These are phyloP conservation scores for Apiotrichum mycotoxinovorans DNA, from an alignment of 1,284 basidiomycete species.

Conservation along the genomic window DNA sequence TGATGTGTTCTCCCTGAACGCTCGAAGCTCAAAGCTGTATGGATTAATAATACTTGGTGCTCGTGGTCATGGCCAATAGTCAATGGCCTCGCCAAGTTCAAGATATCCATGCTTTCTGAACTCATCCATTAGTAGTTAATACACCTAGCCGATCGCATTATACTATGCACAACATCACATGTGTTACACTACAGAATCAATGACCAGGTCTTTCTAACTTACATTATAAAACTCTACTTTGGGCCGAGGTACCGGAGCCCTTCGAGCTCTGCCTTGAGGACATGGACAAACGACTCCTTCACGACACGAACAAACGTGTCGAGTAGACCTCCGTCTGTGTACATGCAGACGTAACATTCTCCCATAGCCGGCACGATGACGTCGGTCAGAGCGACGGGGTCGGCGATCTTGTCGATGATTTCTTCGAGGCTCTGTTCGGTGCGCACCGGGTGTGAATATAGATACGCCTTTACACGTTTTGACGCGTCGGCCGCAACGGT, in stretches of 20 bases:
- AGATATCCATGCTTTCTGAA: too few species aligned
- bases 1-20: too few species aligned
- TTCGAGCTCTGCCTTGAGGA: background rate
- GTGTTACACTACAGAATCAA: background rate
- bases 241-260: background rate
- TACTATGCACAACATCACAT: too few species aligned
- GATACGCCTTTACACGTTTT: background rate
- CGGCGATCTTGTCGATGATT: background rate
- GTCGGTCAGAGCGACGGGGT: background rate
- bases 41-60: too few species aligned
- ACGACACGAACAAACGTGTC: background rate
- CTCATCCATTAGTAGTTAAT: too few species aligned
- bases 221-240: background rate
- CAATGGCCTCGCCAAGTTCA: too few species aligned
- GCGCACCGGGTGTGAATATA: background rate
- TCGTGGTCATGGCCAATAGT: too few species aligned
- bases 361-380: background rate
- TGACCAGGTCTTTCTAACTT: background rate
- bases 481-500: background rate
- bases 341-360: background rate
- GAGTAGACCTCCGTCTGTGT: background rate
- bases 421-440: background rate
- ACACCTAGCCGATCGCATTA: too few species aligned
- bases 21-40: too few species aligned
- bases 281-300: background rate